Percentiles rank a stretch among this genome's conserved stretches.
Evolutionary conservation across 2,329 filamentous ascomycete genomes (phyloP).

Genomic region (Cryphonectria parasitica): DNA sequence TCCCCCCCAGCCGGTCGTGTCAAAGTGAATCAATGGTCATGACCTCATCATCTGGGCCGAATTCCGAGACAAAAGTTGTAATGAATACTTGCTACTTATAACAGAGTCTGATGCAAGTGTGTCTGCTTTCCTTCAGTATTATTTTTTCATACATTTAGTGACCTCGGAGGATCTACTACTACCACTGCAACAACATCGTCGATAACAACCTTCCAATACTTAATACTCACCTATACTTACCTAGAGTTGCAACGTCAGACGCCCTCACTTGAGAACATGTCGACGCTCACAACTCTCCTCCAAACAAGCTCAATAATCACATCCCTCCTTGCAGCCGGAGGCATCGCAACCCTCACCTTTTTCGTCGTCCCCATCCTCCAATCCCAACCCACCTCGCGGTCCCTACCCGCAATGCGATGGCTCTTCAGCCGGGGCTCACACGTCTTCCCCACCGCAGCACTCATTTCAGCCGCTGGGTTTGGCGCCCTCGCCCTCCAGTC

Average conservation of each 20-base stretch:
- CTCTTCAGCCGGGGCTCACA: constrained; percentile 43
- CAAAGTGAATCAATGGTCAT: neutral
- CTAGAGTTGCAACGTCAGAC: neutral
- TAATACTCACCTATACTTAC: neutral
- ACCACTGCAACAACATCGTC: neutral
- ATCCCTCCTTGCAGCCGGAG: constrained; percentile 39
- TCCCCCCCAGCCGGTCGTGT: neutral
- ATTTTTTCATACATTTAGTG: neutral
- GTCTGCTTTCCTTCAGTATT: neutral
- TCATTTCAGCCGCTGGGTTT: constrained; percentile 38
- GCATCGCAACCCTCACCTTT: constrained; percentile 39
- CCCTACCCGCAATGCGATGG: constrained; percentile 41
- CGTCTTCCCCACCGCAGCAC: constrained; percentile 37
- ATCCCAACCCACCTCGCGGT: constrained; percentile 42
- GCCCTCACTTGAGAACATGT: constrained; percentile 2
- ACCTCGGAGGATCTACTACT: neutral
- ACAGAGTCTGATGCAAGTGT: neutral
- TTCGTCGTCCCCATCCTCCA: constrained; percentile 39
- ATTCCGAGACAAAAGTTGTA: neutral
- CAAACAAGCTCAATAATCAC: constrained; percentile 38
- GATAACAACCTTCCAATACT: neutral
- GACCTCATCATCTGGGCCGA: neutral
- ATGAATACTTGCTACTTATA: neutral
- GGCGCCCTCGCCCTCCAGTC: constrained; percentile 34
- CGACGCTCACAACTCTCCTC: constrained; percentile 9